Conservation (phyloP, 352 stramenopile genomes). For the Pythium aquatile region DNA sequence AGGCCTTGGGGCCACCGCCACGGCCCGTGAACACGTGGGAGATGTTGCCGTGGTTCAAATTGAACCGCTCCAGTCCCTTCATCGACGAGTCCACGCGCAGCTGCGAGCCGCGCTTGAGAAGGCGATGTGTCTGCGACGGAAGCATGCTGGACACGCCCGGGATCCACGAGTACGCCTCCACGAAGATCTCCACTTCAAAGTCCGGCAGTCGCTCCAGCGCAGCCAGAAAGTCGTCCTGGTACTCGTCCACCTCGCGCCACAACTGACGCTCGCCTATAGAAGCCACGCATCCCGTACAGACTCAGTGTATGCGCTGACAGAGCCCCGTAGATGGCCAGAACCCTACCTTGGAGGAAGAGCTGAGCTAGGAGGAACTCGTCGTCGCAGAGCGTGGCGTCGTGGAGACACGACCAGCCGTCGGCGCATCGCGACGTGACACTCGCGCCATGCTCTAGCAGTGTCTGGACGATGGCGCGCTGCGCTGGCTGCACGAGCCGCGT, state of each 20-base stretch:
- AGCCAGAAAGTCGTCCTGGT: slow-evolving; percentile 55
- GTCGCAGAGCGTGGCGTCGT: slow-evolving; percentile 72
- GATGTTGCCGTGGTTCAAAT: slow-evolving; percentile 72
- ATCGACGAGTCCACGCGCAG: slow-evolving; percentile 69
- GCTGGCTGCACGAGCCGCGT: slow-evolving; percentile 58
- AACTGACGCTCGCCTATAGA: slow-evolving; percentile 60
- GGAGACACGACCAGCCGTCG: slow-evolving; percentile 72
- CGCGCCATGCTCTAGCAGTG: slow-evolving; percentile 50
- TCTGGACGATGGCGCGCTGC: slow-evolving; percentile 58
- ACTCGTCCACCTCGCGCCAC: slow-evolving; percentile 38
- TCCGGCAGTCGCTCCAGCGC: slow-evolving; percentile 70
- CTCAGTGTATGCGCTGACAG: no score
- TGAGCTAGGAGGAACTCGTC: slow-evolving; percentile 74
- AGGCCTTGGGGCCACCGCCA: slow-evolving; percentile 29
- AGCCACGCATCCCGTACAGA: not conserved
- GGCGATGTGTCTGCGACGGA: slow-evolving; percentile 68
- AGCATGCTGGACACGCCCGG: slow-evolving; percentile 76
- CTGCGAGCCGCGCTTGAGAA: slow-evolving; percentile 69
- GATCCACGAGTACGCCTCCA: slow-evolving; percentile 81
- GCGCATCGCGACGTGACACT: slow-evolving; percentile 34
- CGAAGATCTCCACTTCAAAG: slow-evolving; percentile 79
- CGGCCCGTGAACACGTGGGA: slow-evolving; percentile 68
- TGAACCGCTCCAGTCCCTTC: slow-evolving; percentile 73
- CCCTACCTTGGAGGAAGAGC: slow-evolving; percentile 46
- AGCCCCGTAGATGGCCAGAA: not conserved